Evolutionary conservation across 306 rosid genomes (phyloP).

Genomic region (Sechiopsis laciniata): DNA sequence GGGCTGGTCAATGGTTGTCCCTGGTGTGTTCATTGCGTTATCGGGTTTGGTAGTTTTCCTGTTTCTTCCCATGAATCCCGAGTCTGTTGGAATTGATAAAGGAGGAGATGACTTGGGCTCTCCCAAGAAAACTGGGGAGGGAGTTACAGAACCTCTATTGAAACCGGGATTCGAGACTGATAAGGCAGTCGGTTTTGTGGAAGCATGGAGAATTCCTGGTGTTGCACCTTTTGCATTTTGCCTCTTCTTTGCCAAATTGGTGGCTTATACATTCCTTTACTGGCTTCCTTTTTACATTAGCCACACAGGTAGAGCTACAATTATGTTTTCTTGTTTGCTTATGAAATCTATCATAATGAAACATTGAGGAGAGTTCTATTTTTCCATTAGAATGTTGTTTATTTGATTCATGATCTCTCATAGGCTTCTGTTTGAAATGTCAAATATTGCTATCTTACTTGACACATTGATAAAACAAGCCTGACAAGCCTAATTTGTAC

Average conservation of each 20-base stretch:
- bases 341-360: no score
- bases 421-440: neutral
- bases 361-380: no score
- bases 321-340: slow-evolving; percentile 6
- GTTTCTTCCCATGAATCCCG: slow-evolving; percentile 66
- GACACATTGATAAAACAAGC: neutral
- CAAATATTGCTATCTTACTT: neutral
- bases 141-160: slow-evolving; percentile 49
- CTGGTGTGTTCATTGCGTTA: slow-evolving; percentile 56
- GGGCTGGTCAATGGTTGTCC: slow-evolving; percentile 95
- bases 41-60: slow-evolving; percentile 61
- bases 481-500: neutral
- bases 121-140: slow-evolving; percentile 54
- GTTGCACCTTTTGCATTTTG: slow-evolving; percentile 96
- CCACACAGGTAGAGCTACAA: slow-evolving; percentile 60
- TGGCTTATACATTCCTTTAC: slow-evolving; percentile 95
- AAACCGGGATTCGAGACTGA: slow-evolving; percentile 28
- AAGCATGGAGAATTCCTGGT: slow-evolving; percentile 97
- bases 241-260: slow-evolving; percentile 91
- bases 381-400: no score
- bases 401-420: neutral
- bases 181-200: slow-evolving; percentile 73
- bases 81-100: slow-evolving; percentile 46
- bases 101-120: slow-evolving; percentile 49
- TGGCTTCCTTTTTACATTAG: slow-evolving; percentile 97